Percentiles rank a stretch among this genome's conserved stretches.
phyloP scores from a whole-genome alignment of 495 filamentous ascomycete genomes.

The Aspergillus carlsbadensis region DNA sequence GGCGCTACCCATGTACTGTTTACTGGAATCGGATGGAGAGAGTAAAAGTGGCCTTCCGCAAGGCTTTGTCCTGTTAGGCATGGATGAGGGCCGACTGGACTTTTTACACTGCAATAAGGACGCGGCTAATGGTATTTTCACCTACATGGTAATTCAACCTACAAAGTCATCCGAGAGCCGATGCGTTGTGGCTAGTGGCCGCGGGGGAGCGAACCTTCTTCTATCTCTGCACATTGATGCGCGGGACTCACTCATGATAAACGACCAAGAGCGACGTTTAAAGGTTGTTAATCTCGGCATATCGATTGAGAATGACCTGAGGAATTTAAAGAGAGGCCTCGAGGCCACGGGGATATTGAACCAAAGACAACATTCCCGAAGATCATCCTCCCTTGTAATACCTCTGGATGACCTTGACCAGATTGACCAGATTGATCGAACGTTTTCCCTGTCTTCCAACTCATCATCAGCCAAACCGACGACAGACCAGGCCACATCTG shows the following conservation, averaged over 20 bases:
- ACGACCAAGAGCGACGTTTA: conserved; percentile 5
- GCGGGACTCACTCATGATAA: not conserved
- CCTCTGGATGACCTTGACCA: conserved; percentile 8
- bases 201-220: not conserved
- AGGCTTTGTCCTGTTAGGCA: conserved; percentile 10
- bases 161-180: not conserved
- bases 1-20: not conserved
- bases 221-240: not conserved
- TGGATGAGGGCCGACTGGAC: not conserved
- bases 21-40: not conserved
- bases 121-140: not conserved
- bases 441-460: not conserved
- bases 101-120: conserved; percentile 10
- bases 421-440: conserved; percentile 8
- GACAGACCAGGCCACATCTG: not conserved
- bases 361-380: not conserved
- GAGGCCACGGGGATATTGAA: not conserved
- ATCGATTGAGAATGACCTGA: conserved; percentile 8
- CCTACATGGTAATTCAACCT: conserved; percentile 12
- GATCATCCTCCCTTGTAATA: conserved; percentile 13
- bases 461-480: not conserved
- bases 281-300: conserved; percentile 3
- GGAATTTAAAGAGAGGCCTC: not conserved
- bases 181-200: not conserved
- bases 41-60: not conserved